phyloP scores from a whole-genome alignment of 768 basidiomycete species.

The Russula earlei region DNA sequence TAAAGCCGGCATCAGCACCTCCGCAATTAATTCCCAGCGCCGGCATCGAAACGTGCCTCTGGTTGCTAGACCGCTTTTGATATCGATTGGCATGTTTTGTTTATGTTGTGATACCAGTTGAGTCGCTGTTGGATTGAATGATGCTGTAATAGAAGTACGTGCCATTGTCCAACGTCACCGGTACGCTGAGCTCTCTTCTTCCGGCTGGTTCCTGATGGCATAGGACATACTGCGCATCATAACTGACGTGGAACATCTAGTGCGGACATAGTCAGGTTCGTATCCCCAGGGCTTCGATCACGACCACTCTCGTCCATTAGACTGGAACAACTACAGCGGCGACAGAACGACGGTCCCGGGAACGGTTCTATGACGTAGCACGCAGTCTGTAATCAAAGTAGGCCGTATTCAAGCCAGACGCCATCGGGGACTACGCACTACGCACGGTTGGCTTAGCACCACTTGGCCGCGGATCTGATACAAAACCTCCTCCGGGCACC shows the following conservation, averaged over 20 bases:
- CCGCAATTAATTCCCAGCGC: background rate
- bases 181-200: background rate
- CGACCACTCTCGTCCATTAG: background rate
- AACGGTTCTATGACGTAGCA: background rate
- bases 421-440: background rate
- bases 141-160: background rate
- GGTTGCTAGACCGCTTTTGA: background rate
- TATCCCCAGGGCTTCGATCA: background rate
- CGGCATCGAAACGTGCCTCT: background rate
- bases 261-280: background rate
- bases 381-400: background rate
- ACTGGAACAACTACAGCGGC: background rate
- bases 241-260: background rate
- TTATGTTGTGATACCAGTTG: background rate
- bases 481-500: background rate
- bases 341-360: background rate
- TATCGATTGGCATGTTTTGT: background rate
- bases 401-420: background rate
- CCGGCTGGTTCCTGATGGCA: background rate
- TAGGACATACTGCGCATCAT: background rate
- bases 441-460: background rate
- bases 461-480: slow-evolving; percentile 1
- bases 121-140: background rate
- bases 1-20: background rate
- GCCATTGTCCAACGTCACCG: background rate